These are phyloP conservation scores for Boletellus sp. DNA, from an alignment of 768 basidiomycete genomes.

Conservation along the genomic window DNA sequence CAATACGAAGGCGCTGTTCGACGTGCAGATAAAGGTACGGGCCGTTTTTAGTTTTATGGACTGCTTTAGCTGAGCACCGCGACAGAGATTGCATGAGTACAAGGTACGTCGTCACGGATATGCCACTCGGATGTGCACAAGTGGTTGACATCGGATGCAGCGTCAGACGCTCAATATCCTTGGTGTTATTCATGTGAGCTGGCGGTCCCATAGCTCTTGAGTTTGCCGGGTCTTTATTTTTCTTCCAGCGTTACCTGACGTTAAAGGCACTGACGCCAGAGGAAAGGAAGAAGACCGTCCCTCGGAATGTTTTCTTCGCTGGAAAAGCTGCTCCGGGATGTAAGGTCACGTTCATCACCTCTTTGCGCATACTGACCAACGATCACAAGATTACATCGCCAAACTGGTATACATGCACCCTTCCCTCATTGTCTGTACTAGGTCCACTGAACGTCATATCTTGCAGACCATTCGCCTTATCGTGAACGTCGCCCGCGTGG, in stretches of 20 bases:
- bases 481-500: conserved; percentile 75
- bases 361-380: conserved; percentile 4
- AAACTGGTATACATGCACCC: conserved; percentile 56
- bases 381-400: conserved; percentile 72
- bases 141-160: conserved; percentile 32
- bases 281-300: conserved; percentile 78
- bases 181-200: conserved; percentile 75
- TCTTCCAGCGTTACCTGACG: conserved; percentile 67
- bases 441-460: not conserved
- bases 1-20: conserved; percentile 78
- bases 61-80: not conserved
- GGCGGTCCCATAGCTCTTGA: not conserved
- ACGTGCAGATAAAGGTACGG: conserved; percentile 82
- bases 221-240: not conserved
- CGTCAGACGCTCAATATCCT: conserved; percentile 95
- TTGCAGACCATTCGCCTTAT: conserved; percentile 84
- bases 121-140: not conserved
- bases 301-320: conserved; percentile 93
- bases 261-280: conserved; percentile 76
- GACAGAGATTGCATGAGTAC: conserved; percentile 86
- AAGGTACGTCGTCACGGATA: conserved; percentile 45
- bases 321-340: conserved; percentile 96
- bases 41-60: not conserved
- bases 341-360: conserved; percentile 34
- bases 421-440: not conserved